Evolutionary conservation across 1,284 basidiomycete species (phyloP).

Genomic region (Naganishia liquefaciens): DNA sequence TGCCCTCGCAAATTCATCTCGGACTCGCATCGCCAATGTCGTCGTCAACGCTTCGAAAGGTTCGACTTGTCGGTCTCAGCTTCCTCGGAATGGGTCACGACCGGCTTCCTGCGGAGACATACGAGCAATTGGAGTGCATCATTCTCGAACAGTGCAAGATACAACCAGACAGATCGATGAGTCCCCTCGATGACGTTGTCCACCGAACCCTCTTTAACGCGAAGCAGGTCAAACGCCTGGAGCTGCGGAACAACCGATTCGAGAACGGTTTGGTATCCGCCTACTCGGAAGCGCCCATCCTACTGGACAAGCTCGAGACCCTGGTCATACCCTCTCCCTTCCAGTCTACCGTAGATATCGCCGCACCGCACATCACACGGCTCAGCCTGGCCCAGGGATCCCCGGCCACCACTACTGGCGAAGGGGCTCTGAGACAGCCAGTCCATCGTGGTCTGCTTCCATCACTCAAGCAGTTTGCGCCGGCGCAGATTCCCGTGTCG

Average conservation of each 20-base stretch:
- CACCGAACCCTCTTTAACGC: background rate
- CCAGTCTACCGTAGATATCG: no score
- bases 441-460: background rate
- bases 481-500: slow-evolving; percentile 12
- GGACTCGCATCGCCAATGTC: background rate
- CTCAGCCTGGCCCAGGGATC: no score
- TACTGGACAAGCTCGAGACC: background rate
- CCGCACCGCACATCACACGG: no score
- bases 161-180: no score
- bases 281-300: background rate
- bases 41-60: background rate
- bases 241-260: background rate
- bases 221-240: slow-evolving; percentile 13
- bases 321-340: slow-evolving; percentile 13
- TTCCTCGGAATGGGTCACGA: background rate
- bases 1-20: slow-evolving; percentile 2
- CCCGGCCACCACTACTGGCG: no score
- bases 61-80: background rate
- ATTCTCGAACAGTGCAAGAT: slow-evolving; percentile 15
- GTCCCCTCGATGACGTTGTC: background rate
- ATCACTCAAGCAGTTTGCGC: slow-evolving; percentile 14
- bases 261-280: background rate
- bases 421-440: no score
- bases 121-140: slow-evolving; percentile 4
- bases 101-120: background rate